phyloP scores from a whole-genome alignment of 306 rosid genomes.

The Gillenia trifoliata region DNA sequence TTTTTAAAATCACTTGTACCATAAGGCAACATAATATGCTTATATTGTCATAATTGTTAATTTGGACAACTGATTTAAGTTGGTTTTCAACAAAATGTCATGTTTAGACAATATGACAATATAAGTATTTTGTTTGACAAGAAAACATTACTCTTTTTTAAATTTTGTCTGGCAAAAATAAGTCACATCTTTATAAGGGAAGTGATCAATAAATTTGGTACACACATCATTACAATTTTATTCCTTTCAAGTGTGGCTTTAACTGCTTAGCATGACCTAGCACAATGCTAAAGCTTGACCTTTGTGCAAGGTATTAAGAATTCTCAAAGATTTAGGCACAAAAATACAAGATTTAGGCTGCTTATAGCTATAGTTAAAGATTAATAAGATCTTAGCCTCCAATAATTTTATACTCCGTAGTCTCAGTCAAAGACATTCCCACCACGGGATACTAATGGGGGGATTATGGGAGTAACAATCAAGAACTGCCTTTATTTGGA shows the following conservation, averaged over 20 bases:
- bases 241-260: background rate
- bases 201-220: no score
- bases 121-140: background rate
- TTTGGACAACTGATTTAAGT: no score
- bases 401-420: background rate
- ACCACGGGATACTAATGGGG: conserved; percentile 16
- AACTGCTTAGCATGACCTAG: background rate
- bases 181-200: no score
- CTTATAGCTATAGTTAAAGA: background rate
- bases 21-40: no score
- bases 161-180: no score
- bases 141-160: background rate
- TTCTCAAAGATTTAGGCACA: background rate
- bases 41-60: no score
- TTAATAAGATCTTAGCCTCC: conserved; percentile 1
- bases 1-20: no score
- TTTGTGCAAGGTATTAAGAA: background rate
- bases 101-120: background rate
- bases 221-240: background rate
- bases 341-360: background rate
- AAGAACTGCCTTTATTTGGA: conserved; percentile 35
- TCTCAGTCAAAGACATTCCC: conserved; percentile 23
- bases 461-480: conserved; percentile 34
- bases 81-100: background rate
- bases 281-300: background rate